phyloP scores from a whole-genome alignment of 2,329 filamentous ascomycete genomes.

The Ceratocystis harringtonii region DNA sequence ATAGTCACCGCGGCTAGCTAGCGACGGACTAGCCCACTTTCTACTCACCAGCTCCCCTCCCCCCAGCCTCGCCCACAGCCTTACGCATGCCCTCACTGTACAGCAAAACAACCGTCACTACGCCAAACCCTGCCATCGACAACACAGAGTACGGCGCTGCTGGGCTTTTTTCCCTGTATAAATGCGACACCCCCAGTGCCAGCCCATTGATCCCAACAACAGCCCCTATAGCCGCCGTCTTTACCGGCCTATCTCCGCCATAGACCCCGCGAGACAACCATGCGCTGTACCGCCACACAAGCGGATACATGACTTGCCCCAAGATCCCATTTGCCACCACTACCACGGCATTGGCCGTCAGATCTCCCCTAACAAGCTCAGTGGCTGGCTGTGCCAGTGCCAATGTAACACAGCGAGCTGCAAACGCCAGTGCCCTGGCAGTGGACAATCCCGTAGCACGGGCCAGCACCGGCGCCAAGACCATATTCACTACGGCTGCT shows the following conservation, averaged over 20 bases:
- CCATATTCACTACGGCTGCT: slow-evolving; percentile 30
- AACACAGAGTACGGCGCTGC: slow-evolving; percentile 42
- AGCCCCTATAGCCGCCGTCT: slow-evolving; percentile 32
- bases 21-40: no score
- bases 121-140: slow-evolving; percentile 42
- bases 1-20: background rate
- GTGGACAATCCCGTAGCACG: slow-evolving; percentile 26
- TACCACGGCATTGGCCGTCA: slow-evolving; percentile 33
- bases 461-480: slow-evolving; percentile 26
- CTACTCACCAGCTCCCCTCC: background rate
- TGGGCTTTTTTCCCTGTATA: slow-evolving; percentile 38
- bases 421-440: slow-evolving; percentile 31
- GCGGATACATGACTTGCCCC: slow-evolving; percentile 29
- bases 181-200: slow-evolving; percentile 43
- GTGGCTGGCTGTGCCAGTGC: slow-evolving; percentile 36
- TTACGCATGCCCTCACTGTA: slow-evolving; percentile 17
- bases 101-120: slow-evolving; percentile 40
- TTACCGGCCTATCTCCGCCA: background rate
- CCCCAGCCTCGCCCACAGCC: background rate
- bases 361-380: slow-evolving; percentile 30
- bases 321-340: slow-evolving; percentile 38
- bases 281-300: slow-evolving; percentile 23
- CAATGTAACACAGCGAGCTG: slow-evolving; percentile 36
- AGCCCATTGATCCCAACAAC: slow-evolving; percentile 43
- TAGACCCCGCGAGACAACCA: slow-evolving; percentile 16